These are phyloP conservation scores for Leccinum pellstonianum DNA, from an alignment of 768 basidiomycete species.

Conservation along the genomic window DNA sequence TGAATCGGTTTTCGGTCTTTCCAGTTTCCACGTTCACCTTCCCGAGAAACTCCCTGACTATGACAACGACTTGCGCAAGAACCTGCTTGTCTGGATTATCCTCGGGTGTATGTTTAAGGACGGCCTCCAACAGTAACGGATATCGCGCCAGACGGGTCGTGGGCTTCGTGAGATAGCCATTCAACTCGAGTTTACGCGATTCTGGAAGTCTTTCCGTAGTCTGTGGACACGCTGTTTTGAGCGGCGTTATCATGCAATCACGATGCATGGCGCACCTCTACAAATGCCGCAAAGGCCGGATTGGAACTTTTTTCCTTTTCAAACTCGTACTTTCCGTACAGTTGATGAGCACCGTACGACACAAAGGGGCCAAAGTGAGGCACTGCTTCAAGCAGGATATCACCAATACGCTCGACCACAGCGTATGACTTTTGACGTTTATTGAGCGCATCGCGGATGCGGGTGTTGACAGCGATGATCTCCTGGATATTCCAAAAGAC, in stretches of 20 bases:
- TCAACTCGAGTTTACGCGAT: conserved; percentile 94
- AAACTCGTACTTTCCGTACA: conserved; percentile 98
- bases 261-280: conserved; percentile 61
- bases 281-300: conserved; percentile 89
- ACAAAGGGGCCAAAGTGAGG: conserved; percentile 93
- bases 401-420: conserved; percentile 88
- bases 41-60: conserved; percentile 78
- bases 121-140: conserved; percentile 88
- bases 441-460: conserved; percentile 88
- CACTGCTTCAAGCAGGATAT: conserved; percentile 84
- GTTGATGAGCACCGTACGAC: conserved; percentile 91
- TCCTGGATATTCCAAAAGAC: conserved; percentile 99
- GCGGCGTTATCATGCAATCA: background rate
- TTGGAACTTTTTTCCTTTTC: conserved; percentile 97
- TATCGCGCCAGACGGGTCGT: conserved; percentile 97
- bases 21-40: conserved; percentile 94
- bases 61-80: conserved; percentile 72
- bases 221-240: conserved; percentile 39
- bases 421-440: conserved; percentile 95
- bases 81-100: conserved; percentile 82
- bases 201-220: conserved; percentile 89
- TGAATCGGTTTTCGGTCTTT: conserved; percentile 94
- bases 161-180: conserved; percentile 97
- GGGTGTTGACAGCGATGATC: conserved; percentile 87
- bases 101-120: conserved; percentile 88